Conservation (phyloP, 2,329 filamentous ascomycete species). For the Xylaria sp. region DNA sequence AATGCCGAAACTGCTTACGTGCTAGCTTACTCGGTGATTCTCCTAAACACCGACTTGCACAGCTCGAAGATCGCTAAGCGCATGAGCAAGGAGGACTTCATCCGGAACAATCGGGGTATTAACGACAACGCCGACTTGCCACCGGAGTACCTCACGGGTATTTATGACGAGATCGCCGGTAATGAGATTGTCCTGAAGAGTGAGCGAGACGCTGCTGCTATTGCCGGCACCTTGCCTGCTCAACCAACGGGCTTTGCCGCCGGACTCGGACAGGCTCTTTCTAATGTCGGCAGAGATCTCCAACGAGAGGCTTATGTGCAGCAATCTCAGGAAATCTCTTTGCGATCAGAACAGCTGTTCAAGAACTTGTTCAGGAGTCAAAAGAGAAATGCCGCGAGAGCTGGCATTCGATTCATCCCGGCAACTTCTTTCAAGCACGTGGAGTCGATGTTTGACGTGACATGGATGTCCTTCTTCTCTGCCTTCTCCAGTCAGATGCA, state of each 20-base stretch:
- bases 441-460: conserved; percentile 97
- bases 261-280: conserved; percentile 80
- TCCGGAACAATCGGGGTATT: conserved; percentile 98
- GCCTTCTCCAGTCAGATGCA: conserved; percentile 90
- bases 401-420: conserved; percentile 73
- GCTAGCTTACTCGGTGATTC: conserved; percentile 89
- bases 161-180: conserved; percentile 84
- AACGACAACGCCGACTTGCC: conserved; percentile 94
- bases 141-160: conserved; percentile 80
- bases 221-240: conserved; percentile 57
- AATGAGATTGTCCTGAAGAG: conserved; percentile 95
- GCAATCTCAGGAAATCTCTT: conserved; percentile 85
- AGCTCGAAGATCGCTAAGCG: conserved; percentile 76
- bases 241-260: conserved; percentile 68
- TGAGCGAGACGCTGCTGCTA: conserved; percentile 83
- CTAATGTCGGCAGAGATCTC: conserved; percentile 84
- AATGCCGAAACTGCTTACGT: conserved; percentile 98
- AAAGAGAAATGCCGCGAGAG: conserved; percentile 67
- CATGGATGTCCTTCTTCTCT: conserved; percentile 98
- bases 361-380: conserved; percentile 90
- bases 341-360: conserved; percentile 75
- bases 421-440: conserved; percentile 93
- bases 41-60: conserved; percentile 94
- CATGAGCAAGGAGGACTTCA: conserved; percentile 96
- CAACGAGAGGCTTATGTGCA: conserved; percentile 91